Percentiles rank a stretch among this genome's conserved stretches.
Evolutionary conservation across 2,329 filamentous ascomycete genomes (phyloP).

Genomic region (Raffaelea albimanens): DNA sequence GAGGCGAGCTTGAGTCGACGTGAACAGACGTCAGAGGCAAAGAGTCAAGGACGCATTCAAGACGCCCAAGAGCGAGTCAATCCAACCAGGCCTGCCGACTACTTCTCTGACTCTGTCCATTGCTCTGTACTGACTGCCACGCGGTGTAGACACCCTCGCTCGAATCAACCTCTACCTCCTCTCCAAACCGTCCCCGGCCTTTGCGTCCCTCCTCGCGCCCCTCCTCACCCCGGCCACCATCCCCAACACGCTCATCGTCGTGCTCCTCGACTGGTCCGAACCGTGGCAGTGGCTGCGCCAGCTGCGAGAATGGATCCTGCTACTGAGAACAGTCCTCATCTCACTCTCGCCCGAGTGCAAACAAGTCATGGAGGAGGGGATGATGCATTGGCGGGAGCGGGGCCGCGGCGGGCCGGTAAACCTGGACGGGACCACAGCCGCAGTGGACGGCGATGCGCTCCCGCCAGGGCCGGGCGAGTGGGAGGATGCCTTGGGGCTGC

Average conservation of each 20-base stretch:
- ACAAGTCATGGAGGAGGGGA: slow-evolving; percentile 77
- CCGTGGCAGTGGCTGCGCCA: slow-evolving; percentile 90
- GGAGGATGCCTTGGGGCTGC: slow-evolving; percentile 80
- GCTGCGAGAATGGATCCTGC: slow-evolving; percentile 78
- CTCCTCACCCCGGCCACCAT: slow-evolving; percentile 77
- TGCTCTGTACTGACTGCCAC: no score
- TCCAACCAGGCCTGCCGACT: no score
- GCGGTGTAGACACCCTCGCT: slow-evolving; percentile 69
- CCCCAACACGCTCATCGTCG: slow-evolving; percentile 76
- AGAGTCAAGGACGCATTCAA: no score
- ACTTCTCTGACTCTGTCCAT: no score
- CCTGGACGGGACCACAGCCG: slow-evolving; percentile 50
- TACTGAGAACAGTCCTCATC: slow-evolving; percentile 68
- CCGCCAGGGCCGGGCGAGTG: slow-evolving; percentile 84
- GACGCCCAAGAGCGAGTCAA: no score
- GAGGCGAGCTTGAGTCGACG: no score
- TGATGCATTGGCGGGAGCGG: slow-evolving; percentile 68
- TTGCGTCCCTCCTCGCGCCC: slow-evolving; percentile 72
- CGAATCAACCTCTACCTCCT: slow-evolving; percentile 84
- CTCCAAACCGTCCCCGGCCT: slow-evolving; percentile 73
- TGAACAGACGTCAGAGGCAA: no score
- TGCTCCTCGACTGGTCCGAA: slow-evolving; percentile 91
- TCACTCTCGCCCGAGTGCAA: slow-evolving; percentile 69
- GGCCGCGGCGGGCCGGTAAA: slow-evolving; percentile 56
- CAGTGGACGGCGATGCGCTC: slow-evolving; percentile 55